A percentile compares a stretch with the other conserved stretches of the same genome.
Evolutionary conservation across 352 stramenopile genomes (phyloP).

Genomic region (Peronospora belbahrii): DNA sequence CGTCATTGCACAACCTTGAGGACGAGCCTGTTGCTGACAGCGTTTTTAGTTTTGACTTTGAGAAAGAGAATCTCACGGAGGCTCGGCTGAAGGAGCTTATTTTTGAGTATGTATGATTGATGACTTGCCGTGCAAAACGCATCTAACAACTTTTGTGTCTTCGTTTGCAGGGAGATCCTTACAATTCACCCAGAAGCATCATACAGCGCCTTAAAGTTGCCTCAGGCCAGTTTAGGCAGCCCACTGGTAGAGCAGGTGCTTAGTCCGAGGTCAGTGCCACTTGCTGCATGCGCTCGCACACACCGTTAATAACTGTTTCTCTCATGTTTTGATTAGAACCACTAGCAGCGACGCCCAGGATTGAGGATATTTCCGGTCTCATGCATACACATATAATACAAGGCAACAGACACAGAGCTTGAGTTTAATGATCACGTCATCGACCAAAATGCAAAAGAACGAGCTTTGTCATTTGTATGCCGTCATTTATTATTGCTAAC

Average conservation of each 20-base stretch:
- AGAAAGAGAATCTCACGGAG: slow-evolving; percentile 83
- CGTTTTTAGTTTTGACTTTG: slow-evolving; percentile 85
- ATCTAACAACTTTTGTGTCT: slow-evolving; percentile 1
- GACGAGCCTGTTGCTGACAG: slow-evolving; percentile 82
- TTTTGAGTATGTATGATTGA: slow-evolving; percentile 52
- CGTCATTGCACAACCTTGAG: slow-evolving; percentile 89
- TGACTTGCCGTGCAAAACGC: background rate
- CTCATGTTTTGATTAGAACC: slow-evolving; percentile 8
- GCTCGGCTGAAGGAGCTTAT: slow-evolving; percentile 79
- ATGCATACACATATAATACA: slow-evolving; percentile 18
- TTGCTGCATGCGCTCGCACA: background rate
- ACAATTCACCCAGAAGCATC: slow-evolving; percentile 61
- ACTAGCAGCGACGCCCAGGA: slow-evolving; percentile 12
- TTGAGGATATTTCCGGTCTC: background rate
- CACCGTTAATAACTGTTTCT: slow-evolving; percentile 5
- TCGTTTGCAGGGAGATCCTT: slow-evolving; percentile 45
- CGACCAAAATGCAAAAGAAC: slow-evolving; percentile 21
- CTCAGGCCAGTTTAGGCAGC: slow-evolving; percentile 12
- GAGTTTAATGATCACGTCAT: too few species aligned
- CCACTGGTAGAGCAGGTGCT: slow-evolving; percentile 35
- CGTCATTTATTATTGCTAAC: background rate
- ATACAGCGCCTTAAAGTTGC: slow-evolving; percentile 15
- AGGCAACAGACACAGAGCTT: slow-evolving; percentile 6
- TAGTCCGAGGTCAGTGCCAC: slow-evolving; percentile 38
- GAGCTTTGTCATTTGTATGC: slow-evolving; percentile 5